Percentiles rank a stretch among this genome's conserved stretches.
These are phyloP conservation scores for Galeopsis tetrahit DNA, from an alignment of 257 asterid species.

Conservation along the genomic window DNA sequence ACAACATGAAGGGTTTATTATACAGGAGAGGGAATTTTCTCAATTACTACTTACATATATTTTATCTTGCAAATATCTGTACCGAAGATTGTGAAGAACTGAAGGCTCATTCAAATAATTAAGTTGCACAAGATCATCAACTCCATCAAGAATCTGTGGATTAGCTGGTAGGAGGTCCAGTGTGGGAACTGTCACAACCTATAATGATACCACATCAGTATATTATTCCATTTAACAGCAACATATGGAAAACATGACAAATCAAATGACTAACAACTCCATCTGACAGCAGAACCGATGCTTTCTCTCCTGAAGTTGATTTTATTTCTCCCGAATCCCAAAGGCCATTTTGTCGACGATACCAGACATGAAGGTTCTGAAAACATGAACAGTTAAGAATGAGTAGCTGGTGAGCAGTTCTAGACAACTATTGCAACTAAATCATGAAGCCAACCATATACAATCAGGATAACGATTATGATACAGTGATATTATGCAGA, in stretches of 20 bases:
- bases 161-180: conserved; percentile 87
- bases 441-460: background rate
- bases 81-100: conserved; percentile 84
- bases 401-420: conserved; percentile 26
- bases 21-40: conserved; percentile 12
- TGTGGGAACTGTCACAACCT: conserved; percentile 70
- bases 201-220: conserved; percentile 30
- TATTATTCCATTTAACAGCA: conserved; percentile 19
- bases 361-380: conserved; percentile 87
- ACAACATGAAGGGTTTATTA: background rate
- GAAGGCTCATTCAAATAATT: conserved; percentile 94
- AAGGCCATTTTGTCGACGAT: conserved; percentile 52
- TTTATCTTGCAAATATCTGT: conserved; percentile 64
- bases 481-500: background rate
- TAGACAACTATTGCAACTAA: conserved; percentile 3
- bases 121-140: conserved; percentile 85
- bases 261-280: conserved; percentile 65
- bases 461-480: too few species aligned
- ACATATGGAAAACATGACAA: conserved; percentile 17
- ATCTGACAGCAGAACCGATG: conserved; percentile 61
- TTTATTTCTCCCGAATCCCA: conserved; percentile 83
- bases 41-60: conserved; percentile 64
- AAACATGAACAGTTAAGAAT: conserved; percentile 30
- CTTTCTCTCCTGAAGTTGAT: conserved; percentile 77
- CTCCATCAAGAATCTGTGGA: conserved; percentile 89